Conservation (phyloP, 768 basidiomycete genomes). For the Mycena epipterygia region DNA sequence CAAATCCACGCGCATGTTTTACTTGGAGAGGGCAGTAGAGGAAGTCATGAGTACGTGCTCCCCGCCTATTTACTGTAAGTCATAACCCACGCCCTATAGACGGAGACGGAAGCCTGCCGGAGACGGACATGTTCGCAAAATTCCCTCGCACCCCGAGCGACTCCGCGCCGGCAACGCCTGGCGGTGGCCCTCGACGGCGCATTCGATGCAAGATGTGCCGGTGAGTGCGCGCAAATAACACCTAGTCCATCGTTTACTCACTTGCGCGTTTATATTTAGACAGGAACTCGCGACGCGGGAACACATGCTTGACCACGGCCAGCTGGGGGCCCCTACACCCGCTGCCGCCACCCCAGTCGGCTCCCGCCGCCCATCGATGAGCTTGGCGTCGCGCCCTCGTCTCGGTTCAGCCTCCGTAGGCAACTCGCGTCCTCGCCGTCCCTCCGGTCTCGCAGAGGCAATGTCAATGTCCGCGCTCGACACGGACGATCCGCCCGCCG, state of each 20-base stretch:
- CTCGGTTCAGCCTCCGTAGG: conserved; percentile 29
- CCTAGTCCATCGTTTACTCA: neutral
- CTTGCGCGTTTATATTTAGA: conserved; percentile 50
- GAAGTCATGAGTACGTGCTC: conserved; percentile 81
- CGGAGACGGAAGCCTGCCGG: conserved; percentile 76
- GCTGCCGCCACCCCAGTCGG: conserved; percentile 60
- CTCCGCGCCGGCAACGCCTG: conserved; percentile 71
- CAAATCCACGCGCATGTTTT: conserved; percentile 84
- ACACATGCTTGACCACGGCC: conserved; percentile 93
- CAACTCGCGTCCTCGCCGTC: conserved; percentile 47
- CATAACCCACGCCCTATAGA: conserved; percentile 56
- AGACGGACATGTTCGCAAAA: conserved; percentile 83
- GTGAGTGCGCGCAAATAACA: conserved; percentile 49
- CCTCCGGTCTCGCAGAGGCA: conserved; percentile 50
- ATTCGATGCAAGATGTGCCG: conserved; percentile 96
- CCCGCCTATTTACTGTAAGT: conserved; percentile 6
- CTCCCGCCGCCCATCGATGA: conserved; percentile 54
- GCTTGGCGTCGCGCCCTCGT: conserved; percentile 39
- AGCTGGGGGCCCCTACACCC: conserved; percentile 78
- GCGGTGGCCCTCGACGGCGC: conserved; percentile 60
- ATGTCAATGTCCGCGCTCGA: conserved; percentile 57
- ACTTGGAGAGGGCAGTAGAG: conserved; percentile 80
- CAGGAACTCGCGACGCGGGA: conserved; percentile 91
- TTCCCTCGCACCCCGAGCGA: conserved; percentile 76
- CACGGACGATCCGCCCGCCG: conserved; percentile 35